Evolutionary conservation across 139 green algal species (phyloP), one percentile per base, ranked within the genome.

Genomic region (Raphidocelis subcapitata): DNA sequence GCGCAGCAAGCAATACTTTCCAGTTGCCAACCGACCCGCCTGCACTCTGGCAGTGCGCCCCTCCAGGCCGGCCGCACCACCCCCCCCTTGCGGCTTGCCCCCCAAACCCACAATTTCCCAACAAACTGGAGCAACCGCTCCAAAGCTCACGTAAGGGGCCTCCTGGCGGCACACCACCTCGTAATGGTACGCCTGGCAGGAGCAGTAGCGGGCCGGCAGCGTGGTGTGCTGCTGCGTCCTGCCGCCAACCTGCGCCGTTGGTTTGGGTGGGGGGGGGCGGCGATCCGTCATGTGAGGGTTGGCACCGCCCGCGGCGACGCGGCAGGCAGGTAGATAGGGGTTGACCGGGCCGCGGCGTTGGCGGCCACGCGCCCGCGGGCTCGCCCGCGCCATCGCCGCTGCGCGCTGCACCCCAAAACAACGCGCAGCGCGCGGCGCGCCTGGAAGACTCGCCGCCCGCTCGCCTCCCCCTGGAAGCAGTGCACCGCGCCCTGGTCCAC

Each of bases 121-220:
- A n/a, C n/a, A n/a, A n/a, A n/a, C n/a, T n/a, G n/a, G n/a, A n/a
- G n/a, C n/a, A n/a, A n/a, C n/a, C n/a, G n/a, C n/a, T n/a, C n/a
- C n/a, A n/a, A n/a, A n/a, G 79, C 81, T 67, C 44, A 86, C 85
- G 66, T 75, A 79, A 37, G 72, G 28, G 23, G 87, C 84, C 24
- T 94, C 88, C 18, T 61, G 61, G 35, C 85, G 84, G 51, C 59
- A 74, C 0, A 94, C 82, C 1, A 96, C 88, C 59, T 95, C 87
- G 41, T 84, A 95, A 67, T 88, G 82, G 74, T 96, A 94, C 5
- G 91, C 83, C 36, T 96, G 87, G 71, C 92, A 97, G 51, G 90
- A 90, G 85, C 92, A 97, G 80, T 87, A 97, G 67, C 90, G 81
- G 10, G 31, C 26, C 0, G 92, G 90, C 44, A 94, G 88, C 10